Evolutionary conservation across 2,329 filamentous ascomycete genomes (phyloP).

Genomic region (Tolypocladium cylindrosporum): DNA sequence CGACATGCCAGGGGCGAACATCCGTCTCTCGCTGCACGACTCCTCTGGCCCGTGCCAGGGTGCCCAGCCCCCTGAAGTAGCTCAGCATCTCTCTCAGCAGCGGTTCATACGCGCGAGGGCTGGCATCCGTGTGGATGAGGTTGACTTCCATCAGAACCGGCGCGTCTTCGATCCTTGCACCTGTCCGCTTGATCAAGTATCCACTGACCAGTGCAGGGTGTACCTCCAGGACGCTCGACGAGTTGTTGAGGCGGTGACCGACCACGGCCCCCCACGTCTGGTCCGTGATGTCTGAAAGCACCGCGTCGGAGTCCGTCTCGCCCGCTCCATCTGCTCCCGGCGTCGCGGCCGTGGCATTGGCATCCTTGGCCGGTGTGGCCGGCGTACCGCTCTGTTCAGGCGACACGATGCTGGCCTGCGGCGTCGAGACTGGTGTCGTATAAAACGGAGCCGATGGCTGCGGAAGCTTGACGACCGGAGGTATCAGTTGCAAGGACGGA

Average conservation of each 20-base stretch:
- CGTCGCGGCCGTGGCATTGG: conserved; percentile 30
- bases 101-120: conserved; percentile 46
- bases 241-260: conserved; percentile 54
- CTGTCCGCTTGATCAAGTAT: conserved; percentile 55
- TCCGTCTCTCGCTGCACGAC: conserved; percentile 48
- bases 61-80: conserved; percentile 58
- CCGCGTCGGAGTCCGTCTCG: conserved; percentile 45
- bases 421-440: conserved; percentile 59
- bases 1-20: conserved; percentile 70
- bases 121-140: conserved; percentile 45
- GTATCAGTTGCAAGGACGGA: conserved; percentile 53
- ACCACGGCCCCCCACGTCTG: conserved; percentile 68
- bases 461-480: conserved; percentile 40
- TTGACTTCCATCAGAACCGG: conserved; percentile 55
- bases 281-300: conserved; percentile 63
- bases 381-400: conserved; percentile 48
- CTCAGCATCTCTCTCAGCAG: conserved; percentile 61
- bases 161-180: conserved; percentile 44
- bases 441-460: conserved; percentile 35
- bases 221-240: conserved; percentile 42
- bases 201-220: conserved; percentile 52
- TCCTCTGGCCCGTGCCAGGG: conserved; percentile 58
- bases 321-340: conserved; percentile 31
- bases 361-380: conserved; percentile 34
- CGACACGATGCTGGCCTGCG: conserved; percentile 47